Evolutionary conservation across 225 moss, liverwort and hornwort genomes (phyloP).

Genomic region (Pseudisothecium myosuroides): DNA sequence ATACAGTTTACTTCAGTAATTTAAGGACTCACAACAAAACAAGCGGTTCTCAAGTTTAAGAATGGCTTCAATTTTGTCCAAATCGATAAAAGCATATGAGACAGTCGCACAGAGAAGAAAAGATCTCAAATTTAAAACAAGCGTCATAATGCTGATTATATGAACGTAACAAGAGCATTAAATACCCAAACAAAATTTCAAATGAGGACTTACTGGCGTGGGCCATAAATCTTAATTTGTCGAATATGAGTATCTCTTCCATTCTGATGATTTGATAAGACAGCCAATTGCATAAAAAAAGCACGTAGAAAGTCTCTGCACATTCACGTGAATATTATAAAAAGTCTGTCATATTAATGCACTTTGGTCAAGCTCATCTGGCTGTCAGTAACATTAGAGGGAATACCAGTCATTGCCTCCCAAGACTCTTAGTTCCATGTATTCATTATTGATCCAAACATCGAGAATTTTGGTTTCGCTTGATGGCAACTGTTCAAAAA

Average conservation of each 20-base stretch:
- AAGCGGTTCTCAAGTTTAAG: not conserved
- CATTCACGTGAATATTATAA: not conserved
- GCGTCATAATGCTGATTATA: not conserved
- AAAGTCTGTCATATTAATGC: not conserved
- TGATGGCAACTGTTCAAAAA: not conserved
- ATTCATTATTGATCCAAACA: not conserved
- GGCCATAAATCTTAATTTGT: constrained; percentile 86
- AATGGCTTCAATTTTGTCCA: not conserved
- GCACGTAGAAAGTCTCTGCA: constrained; percentile 84
- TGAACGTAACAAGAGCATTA: not conserved
- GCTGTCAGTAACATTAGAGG: not conserved
- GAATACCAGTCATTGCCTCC: not conserved
- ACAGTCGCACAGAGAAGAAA: not conserved
- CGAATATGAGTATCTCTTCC: constrained; percentile 95
- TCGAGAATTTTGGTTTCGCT: not conserved
- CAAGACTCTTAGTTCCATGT: not conserved
- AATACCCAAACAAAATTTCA: not conserved
- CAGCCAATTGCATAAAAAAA: constrained; percentile 84
- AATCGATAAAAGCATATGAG: not conserved
- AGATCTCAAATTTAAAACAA: not conserved
- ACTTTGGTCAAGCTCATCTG: not conserved
- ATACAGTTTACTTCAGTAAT: not conserved
- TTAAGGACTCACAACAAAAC: not conserved
- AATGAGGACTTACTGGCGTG: constrained; percentile 63
- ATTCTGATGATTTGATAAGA: constrained; percentile 94